Percentiles rank a stretch among this genome's conserved stretches.
Evolutionary conservation across 164 flowering plant species (phyloP).

Genomic region (Vitis riparia): DNA sequence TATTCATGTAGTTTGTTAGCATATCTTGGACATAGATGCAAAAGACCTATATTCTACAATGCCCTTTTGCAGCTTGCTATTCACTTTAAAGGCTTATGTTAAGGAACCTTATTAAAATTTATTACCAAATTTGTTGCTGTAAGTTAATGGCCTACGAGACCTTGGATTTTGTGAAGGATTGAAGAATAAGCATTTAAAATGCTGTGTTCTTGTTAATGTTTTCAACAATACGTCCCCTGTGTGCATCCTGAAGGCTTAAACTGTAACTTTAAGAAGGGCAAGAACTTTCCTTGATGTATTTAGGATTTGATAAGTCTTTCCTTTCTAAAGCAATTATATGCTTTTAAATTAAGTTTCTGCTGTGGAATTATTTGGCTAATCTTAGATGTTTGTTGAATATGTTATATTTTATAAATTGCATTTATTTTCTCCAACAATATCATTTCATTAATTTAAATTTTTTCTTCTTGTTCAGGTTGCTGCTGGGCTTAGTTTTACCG

Average conservation of each 20-base stretch:
- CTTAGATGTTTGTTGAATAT: background rate
- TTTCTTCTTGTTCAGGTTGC: constrained; percentile 60
- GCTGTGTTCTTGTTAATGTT: too few relatives aligned
- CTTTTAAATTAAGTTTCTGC: background rate
- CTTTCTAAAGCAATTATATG: background rate
- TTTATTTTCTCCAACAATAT: background rate
- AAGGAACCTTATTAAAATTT: too few relatives aligned
- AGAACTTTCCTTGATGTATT: background rate
- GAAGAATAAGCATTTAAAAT: too few relatives aligned
- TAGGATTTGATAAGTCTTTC: background rate
- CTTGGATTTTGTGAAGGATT: too few relatives aligned
- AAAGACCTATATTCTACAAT: background rate
- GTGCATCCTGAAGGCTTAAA: too few relatives aligned
- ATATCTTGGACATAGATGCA: background rate
- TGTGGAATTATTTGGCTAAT: background rate
- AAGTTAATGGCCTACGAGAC: too few relatives aligned
- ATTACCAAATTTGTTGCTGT: too few relatives aligned
- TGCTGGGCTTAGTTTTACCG: constrained; percentile 80
- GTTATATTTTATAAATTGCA: background rate
- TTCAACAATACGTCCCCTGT: too few relatives aligned
- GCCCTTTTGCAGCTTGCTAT: background rate
- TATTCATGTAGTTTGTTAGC: too few relatives aligned
- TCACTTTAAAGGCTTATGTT: too few relatives aligned
- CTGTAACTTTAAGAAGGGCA: background rate
- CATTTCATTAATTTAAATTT: background rate